Evolutionary conservation across 805 yeast genomes (phyloP), one percentile per base, ranked within the genome.

Genomic region (Debaryomyces tyrocola): DNA sequence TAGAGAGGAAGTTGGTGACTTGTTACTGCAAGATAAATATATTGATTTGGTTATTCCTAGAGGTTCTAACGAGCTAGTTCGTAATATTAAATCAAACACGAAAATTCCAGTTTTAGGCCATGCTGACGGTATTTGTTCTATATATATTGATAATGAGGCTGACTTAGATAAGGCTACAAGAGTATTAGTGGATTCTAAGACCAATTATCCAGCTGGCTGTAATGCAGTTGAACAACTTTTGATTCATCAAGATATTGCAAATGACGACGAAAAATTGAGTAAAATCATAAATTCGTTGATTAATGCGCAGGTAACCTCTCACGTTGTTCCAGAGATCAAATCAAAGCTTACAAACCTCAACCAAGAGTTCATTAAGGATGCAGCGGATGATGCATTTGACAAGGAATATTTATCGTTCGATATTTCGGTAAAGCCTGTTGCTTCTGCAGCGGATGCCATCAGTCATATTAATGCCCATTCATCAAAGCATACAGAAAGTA

Each of bases 191-290:
- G 99, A 94, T 66, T 79, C 97, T 4, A 94, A 94, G 68, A 90
- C 97, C 0, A 91, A 90, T 66, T 94, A 94, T 63, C 97, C 98
- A 41, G 99, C 99, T 10, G 99, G 96, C n/a, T 94, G 99, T 67
- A 94, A 94, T 64, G 97, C 99, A 6, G 92, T 82, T 45, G 99
- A 94, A 66, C 89, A 94, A 29, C 67, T 94, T 27, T 75, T 94
- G 46, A 67, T 95, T 40, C 78, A 85, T 64, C 68, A 74, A 42
- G 60, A 55, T 55, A 48, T 63, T 63, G 54, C 72, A 61, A 44
- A 69, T 49, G 56, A 58, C 53, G 44, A 54, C 15, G 52, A 56
- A 34, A 50, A 50, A 33, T 43, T 60, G 12, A 48, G 53, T 38
- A 43, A 53, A 14, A 56, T 76, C 12, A 48, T 68, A 12, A 63